Conservation (phyloP, 2,329 filamentous ascomycete species). For the Podosphaera xanthii region DNA sequence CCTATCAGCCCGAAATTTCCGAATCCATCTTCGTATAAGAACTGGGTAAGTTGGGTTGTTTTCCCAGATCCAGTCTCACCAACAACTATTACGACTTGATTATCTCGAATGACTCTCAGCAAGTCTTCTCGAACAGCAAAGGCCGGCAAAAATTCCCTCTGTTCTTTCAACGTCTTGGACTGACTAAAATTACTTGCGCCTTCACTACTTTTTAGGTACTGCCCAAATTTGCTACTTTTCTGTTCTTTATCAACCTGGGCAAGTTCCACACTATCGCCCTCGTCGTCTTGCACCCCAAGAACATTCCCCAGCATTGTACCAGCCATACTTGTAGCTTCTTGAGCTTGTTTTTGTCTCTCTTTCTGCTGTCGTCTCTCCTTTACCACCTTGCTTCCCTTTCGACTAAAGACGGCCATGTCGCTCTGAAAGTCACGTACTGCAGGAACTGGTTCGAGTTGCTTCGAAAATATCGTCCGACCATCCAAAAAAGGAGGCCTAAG, state of each 20-base stretch:
- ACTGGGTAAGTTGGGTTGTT: slow-evolving; percentile 92
- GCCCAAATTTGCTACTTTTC: slow-evolving; percentile 56
- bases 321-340: slow-evolving; percentile 80
- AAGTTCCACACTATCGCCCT: slow-evolving; percentile 72
- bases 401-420: slow-evolving; percentile 95
- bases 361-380: slow-evolving; percentile 78
- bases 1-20: slow-evolving; percentile 73
- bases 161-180: slow-evolving; percentile 73
- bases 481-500: slow-evolving; percentile 86
- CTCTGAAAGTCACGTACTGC: slow-evolving; percentile 86
- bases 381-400: slow-evolving; percentile 84
- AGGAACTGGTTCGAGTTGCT: slow-evolving; percentile 84
- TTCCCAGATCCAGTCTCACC: slow-evolving; percentile 96
- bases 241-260: slow-evolving; percentile 45
- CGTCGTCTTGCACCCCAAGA: slow-evolving; percentile 84
- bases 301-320: slow-evolving; percentile 85
- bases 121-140: slow-evolving; percentile 93
- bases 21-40: slow-evolving; percentile 88
- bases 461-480: slow-evolving; percentile 87
- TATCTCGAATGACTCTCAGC: slow-evolving; percentile 76
- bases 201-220: slow-evolving; percentile 72
- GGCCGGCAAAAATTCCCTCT: slow-evolving; percentile 79
- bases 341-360: slow-evolving; percentile 80
- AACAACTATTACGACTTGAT: slow-evolving; percentile 90
- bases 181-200: slow-evolving; percentile 81